phyloP scores from a whole-genome alignment of 345 rosid genomes.

The Aurinia saxatilis region DNA sequence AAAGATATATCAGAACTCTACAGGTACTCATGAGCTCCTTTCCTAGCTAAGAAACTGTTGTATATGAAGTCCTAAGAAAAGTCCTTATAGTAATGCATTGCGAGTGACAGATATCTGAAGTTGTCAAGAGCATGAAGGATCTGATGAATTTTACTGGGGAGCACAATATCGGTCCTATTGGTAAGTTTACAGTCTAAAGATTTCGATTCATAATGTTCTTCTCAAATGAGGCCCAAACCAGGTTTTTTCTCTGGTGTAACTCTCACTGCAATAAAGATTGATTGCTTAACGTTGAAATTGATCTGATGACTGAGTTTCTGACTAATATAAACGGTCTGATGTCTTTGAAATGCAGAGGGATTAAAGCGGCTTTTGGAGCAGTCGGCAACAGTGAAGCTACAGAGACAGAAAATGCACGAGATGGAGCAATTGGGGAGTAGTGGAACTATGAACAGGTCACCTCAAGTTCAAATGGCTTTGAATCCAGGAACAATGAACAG shows the following conservation, averaged over 20 bases:
- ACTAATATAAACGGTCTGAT: not conserved
- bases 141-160: conserved; percentile 71
- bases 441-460: not conserved
- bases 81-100: conserved; percentile 1
- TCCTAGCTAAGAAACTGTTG: not conserved
- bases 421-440: conserved; percentile 15
- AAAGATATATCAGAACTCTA: conserved; percentile 81
- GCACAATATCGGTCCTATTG: conserved; percentile 72
- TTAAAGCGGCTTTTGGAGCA: conserved; percentile 22
- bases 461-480: not conserved
- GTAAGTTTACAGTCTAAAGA: conserved; percentile 30
- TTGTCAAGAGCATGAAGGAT: conserved; percentile 96
- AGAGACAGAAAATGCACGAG: conserved; percentile 27
- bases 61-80: not conserved
- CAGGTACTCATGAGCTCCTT: conserved; percentile 48
- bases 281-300: not conserved
- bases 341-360: conserved; percentile 15
- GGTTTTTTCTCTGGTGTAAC: no score
- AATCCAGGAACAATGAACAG: not conserved
- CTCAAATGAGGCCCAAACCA: not conserved
- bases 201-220: not conserved
- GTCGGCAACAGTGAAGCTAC: conserved; percentile 3
- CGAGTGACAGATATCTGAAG: conserved; percentile 73
- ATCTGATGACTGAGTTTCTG: not conserved
- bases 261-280: not conserved